phyloP scores from a whole-genome alignment of 768 basidiomycete species.

The Dacryopinax primogenitus region DNA sequence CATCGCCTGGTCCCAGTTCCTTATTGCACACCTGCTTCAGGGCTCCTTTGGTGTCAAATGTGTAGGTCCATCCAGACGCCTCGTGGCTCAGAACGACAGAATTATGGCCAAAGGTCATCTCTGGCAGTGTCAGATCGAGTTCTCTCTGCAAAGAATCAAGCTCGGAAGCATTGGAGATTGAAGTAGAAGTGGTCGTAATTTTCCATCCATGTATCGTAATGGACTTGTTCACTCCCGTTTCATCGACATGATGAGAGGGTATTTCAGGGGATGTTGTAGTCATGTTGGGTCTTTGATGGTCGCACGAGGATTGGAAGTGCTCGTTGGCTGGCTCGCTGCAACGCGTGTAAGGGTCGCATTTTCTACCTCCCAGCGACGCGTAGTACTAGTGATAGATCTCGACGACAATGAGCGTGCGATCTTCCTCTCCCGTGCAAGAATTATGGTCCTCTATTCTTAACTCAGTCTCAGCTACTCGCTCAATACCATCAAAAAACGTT shows the following conservation, averaged over 20 bases:
- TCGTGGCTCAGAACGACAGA: constrained; percentile 51
- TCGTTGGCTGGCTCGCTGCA: neutral
- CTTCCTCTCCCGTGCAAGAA: constrained; percentile 36
- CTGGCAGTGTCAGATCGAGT: constrained; percentile 65
- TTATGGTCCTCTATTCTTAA: constrained; percentile 90
- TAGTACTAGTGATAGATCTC: neutral
- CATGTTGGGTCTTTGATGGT: too few relatives aligned
- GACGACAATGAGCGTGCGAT: constrained; percentile 10
- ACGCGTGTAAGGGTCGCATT: neutral
- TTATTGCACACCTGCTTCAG: constrained; percentile 61
- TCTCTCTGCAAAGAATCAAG: constrained; percentile 53
- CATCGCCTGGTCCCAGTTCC: constrained; percentile 64
- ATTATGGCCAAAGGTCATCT: constrained; percentile 95
- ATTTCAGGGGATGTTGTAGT: constrained; percentile 31
- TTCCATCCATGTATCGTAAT: constrained; percentile 58
- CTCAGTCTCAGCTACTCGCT: constrained; percentile 66
- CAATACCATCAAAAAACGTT: constrained; percentile 76
- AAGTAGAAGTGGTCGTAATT: constrained; percentile 56
- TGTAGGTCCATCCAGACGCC: constrained; percentile 48
- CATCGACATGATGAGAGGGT: constrained; percentile 45
- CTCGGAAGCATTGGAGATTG: constrained; percentile 68
- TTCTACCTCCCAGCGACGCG: neutral
- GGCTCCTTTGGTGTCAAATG: constrained; percentile 56
- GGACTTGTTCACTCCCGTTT: constrained; percentile 23
- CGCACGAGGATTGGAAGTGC: constrained; percentile 35